Evolutionary conservation across 148 eudicot genomes (phyloP).

Genomic region (Fagopyrum homotropicum): DNA sequence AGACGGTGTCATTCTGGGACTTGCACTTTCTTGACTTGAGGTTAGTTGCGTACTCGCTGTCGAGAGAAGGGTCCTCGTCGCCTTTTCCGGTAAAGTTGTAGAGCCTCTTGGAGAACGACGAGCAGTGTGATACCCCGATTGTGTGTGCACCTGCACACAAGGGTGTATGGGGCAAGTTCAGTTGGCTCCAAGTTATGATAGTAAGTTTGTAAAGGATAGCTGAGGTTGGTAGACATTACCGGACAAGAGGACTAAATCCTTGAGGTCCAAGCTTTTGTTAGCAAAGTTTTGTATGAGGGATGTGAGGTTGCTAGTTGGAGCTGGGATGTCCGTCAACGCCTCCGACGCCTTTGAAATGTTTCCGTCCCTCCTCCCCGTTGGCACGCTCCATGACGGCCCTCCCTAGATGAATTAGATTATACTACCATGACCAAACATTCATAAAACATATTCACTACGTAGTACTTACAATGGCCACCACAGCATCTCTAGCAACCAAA

Average conservation of each 20-base stretch:
- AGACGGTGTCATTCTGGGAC: conserved; percentile 36
- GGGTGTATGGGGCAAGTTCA: too few relatives aligned
- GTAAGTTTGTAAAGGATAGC: too few relatives aligned
- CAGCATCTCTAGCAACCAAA: conserved; percentile 47
- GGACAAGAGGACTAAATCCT: conserved; percentile 49
- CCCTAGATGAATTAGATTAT: not conserved
- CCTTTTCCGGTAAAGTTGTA: conserved; percentile 41
- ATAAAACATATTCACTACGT: not conserved
- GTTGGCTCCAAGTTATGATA: too few relatives aligned
- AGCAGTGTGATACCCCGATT: conserved; percentile 50
- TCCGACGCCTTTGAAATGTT: conserved; percentile 27
- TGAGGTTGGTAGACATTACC: conserved; percentile 18
- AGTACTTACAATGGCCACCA: conserved; percentile 25
- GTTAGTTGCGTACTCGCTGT: conserved; percentile 58
- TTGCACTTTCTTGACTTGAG: conserved; percentile 54
- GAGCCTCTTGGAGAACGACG: conserved; percentile 37
- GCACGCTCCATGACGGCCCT: conserved; percentile 48
- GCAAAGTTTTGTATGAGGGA: conserved; percentile 28
- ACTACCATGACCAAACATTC: not conserved
- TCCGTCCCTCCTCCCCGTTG: conserved; percentile 45
- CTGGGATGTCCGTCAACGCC: conserved; percentile 26
- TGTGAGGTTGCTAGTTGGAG: conserved; percentile 27
- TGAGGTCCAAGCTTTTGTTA: conserved; percentile 24
- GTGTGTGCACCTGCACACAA: conserved; percentile 43
- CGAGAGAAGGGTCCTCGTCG: conserved; percentile 49